Percentiles rank a stretch among this genome's conserved stretches.
These are phyloP conservation scores for Vicia faba DNA, from an alignment of 306 rosid species.

Conservation along the genomic window DNA sequence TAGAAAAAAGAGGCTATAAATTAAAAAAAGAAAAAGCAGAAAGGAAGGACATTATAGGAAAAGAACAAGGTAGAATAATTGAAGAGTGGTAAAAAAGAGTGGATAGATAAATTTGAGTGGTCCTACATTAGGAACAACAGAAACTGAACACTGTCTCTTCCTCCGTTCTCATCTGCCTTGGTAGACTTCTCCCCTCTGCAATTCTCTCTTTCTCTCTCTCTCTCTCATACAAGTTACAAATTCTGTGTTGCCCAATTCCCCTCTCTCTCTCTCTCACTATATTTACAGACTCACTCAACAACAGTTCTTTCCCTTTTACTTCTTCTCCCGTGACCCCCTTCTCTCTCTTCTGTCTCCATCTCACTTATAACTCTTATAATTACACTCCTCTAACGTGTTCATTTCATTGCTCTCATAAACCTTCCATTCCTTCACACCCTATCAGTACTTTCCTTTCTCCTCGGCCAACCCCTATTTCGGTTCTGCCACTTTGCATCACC, in stretches of 20 bases:
- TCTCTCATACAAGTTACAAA: not conserved
- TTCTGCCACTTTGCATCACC: conserved; percentile 34
- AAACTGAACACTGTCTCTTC: conserved; percentile 71
- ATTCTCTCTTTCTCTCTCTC: not conserved
- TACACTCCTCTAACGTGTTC: not conserved
- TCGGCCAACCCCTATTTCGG: conserved; percentile 12
- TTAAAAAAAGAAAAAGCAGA: not conserved
- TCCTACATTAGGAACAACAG: conserved; percentile 55
- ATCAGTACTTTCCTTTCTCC: conserved; percentile 2
- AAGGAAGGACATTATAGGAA: conserved; percentile 43
- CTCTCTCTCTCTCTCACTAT: conserved; percentile 35
- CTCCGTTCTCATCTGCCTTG: conserved; percentile 47
- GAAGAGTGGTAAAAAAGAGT: conserved; percentile 28
- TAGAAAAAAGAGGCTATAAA: too few relatives aligned
- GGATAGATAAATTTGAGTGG: conserved; percentile 27
- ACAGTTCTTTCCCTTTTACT: conserved; percentile 53
- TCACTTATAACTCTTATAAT: conserved; percentile 20
- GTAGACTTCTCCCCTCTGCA: not conserved
- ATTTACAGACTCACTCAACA: conserved; percentile 48
- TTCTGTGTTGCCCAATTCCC: not conserved
- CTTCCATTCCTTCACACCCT: conserved; percentile 37
- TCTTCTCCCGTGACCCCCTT: conserved; percentile 51
- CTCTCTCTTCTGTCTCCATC: conserved; percentile 9
- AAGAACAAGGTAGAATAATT: conserved; percentile 51
- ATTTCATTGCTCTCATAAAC: conserved; percentile 27